Evolutionary conservation across 129 eudicot genomes (phyloP).

Genomic region (Flaveria trinervia): DNA sequence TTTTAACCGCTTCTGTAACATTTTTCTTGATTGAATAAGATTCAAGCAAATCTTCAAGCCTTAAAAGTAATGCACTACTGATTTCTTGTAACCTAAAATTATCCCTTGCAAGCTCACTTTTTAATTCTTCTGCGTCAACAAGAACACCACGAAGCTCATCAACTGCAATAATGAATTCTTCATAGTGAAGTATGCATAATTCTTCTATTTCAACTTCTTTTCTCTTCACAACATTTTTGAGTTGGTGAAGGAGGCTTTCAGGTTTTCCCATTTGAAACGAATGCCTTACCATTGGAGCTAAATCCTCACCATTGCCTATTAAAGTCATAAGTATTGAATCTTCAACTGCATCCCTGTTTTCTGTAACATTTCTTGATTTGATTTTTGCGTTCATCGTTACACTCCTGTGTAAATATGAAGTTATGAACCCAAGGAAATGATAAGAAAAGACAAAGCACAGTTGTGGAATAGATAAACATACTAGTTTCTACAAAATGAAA

Average conservation of each 20-base stretch:
- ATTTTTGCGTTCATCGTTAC: constrained; percentile 58
- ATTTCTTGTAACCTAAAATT: constrained; percentile 82
- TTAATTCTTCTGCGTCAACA: constrained; percentile 93
- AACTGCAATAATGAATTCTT: constrained; percentile 88
- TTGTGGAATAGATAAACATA: background rate
- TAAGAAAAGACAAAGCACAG: constrained; percentile 4
- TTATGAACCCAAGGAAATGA: background rate
- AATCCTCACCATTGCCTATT: constrained; percentile 80
- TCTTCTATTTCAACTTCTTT: constrained; percentile 93
- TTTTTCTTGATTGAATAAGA: constrained; percentile 76
- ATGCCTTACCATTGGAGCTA: constrained; percentile 84
- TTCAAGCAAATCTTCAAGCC: constrained; percentile 80
- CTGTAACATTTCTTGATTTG: constrained; percentile 58
- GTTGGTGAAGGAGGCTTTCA: constrained; percentile 68
- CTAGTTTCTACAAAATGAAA: background rate
- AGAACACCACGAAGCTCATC: constrained; percentile 95
- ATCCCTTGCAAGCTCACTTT: constrained; percentile 72
- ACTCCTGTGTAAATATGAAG: constrained; percentile 23
- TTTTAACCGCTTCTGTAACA: constrained; percentile 69
- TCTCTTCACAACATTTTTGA: constrained; percentile 61
- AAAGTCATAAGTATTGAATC: constrained; percentile 82
- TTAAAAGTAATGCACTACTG: constrained; percentile 60
- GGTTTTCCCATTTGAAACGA: constrained; percentile 76
- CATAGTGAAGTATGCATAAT: constrained; percentile 87
- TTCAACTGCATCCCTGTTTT: constrained; percentile 77